A percentile compares a stretch with the other conserved stretches of the same genome.
phyloP scores from a whole-genome alignment of 148 eudicot species.

The Nepenthes mirabilis region DNA sequence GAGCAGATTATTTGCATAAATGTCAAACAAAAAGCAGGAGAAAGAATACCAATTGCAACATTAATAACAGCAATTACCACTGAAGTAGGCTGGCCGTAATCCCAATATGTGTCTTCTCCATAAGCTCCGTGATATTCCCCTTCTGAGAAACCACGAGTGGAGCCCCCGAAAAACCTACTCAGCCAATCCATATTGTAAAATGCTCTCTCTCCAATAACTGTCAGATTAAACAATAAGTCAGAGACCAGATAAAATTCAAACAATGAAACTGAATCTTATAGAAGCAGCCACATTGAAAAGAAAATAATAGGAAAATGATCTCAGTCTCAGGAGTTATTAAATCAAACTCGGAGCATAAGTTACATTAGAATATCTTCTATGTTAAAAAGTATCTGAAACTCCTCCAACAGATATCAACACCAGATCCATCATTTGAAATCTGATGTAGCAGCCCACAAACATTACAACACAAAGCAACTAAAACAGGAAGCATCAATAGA shows the following conservation, averaged over 20 bases:
- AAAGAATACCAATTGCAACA: not conserved
- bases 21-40: not conserved
- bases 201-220: not conserved
- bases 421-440: too few species aligned
- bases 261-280: not conserved
- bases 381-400: too few species aligned
- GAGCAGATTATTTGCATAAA: not conserved
- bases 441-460: too few species aligned
- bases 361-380: too few species aligned
- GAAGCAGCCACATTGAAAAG: not conserved
- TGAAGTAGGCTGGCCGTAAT: slow-evolving; percentile 30
- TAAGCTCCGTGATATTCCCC: slow-evolving; percentile 57
- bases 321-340: too few species aligned
- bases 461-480: too few species aligned
- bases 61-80: slow-evolving; percentile 24
- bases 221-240: not conserved
- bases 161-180: slow-evolving; percentile 53
- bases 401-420: too few species aligned
- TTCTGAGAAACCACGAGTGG: slow-evolving; percentile 45
- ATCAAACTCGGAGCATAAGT: too few species aligned
- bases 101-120: slow-evolving; percentile 54
- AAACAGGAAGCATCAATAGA: too few species aligned
- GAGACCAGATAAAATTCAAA: not conserved
- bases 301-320: not conserved
- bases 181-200: slow-evolving; percentile 69